Base-by-base conservation (phyloP, 2,329 filamentous ascomycete species). In the Claviceps sp. region DNA sequence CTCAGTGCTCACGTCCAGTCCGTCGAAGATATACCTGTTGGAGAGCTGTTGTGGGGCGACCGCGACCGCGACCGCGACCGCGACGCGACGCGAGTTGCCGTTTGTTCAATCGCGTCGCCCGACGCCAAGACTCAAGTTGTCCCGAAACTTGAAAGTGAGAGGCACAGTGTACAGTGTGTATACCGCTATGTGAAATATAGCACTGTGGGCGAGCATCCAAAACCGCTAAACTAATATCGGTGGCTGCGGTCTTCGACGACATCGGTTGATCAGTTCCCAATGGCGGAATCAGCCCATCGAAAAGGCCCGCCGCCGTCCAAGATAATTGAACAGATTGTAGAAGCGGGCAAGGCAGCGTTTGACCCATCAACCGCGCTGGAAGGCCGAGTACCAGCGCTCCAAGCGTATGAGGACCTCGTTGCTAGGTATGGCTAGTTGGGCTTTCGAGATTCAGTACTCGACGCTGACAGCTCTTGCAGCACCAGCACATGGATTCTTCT, bases 401-500 rank as follows among this genome's bases (percentile, higher is more conserved):
- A 58, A 41, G 68, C 72, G 50, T 76, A 78, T 47, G 63, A 72
- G 44, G 62, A 69, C n/a, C 62, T 79, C 45, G 65, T 80, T 34
- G 67, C 72, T 51, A 72, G 67, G 77, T 78, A 67, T 3, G 51
- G 18, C n/a, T 7, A 58, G 68, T 11, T 37, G 20, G 11, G 3
- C 26, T 11, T 18, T 14, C 9, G 18, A 26, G 8, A 18, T 46
- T 18, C n/a, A 20, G 22, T 4, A 20, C 30, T 42, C 3, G 4
- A 9, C 1, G 30, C 56, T 58, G 51, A 56, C 18, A 7, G 14
- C 6, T 20, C 4, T n/a, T 13, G 8, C 55, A 71, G 68, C 37
- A 62, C 63, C 5, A 60, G 63, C 22, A 63, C 75, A 37, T 77
- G 77, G 59, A 72, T 69, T 30, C 71, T 87, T 8, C 67, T 87